Conservation (phyloP, 306 rosid genomes). For the Pyrus pyrifolia region DNA sequence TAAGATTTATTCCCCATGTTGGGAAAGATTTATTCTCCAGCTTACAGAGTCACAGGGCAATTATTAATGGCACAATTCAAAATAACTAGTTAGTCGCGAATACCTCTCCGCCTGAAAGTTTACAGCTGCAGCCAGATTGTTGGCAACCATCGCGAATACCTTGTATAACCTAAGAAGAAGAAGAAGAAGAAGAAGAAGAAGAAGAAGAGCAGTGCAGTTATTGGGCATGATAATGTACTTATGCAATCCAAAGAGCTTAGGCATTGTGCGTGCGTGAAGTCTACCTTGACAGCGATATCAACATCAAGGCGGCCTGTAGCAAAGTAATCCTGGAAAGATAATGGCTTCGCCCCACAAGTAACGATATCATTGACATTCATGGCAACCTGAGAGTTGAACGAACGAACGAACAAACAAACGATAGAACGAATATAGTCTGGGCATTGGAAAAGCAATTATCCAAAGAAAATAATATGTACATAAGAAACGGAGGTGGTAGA, state of each 20-base stretch:
- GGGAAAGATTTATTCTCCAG: background rate
- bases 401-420: background rate
- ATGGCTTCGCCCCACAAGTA: conserved; percentile 91
- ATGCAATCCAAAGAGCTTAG: background rate
- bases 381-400: conserved; percentile 52
- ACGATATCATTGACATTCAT: conserved; percentile 95
- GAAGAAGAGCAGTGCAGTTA: background rate
- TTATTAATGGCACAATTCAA: background rate
- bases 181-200: background rate
- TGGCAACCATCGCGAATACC: conserved; percentile 87
- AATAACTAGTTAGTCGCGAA: background rate
- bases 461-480: background rate
- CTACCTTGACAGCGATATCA: conserved; percentile 84
- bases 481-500: no score
- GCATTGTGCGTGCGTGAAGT: background rate
- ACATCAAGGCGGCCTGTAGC: conserved; percentile 87
- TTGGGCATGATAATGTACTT: background rate
- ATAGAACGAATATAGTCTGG: background rate
- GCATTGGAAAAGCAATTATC: background rate
- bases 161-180: conserved; percentile 54
- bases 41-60: background rate
- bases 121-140: conserved; percentile 59
- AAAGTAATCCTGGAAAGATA: conserved; percentile 89
- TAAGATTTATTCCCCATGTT: no score
- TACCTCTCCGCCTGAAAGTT: conserved; percentile 96